phyloP scores from a whole-genome alignment of 1,139 yeast species.

The Sugiyamaella xylanicola region DNA sequence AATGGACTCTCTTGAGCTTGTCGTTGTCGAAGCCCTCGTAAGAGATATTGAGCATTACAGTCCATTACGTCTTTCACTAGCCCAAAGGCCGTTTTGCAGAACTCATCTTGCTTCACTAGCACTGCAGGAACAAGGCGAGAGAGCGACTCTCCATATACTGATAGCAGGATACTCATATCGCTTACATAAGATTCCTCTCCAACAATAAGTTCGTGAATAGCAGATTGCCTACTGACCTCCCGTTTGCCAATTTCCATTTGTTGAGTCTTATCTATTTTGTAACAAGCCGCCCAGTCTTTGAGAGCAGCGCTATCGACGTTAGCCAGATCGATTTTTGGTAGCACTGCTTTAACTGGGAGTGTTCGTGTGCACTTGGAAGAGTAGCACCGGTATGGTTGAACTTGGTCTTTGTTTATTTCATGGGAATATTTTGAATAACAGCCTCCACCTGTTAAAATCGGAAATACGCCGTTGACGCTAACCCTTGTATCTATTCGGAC shows the following conservation, averaged over 20 bases:
- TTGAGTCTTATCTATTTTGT: constrained; percentile 65
- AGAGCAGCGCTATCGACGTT: constrained; percentile 21
- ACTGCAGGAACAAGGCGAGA: constrained; percentile 44
- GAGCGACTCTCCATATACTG: constrained; percentile 54
- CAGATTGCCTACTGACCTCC: constrained; percentile 68
- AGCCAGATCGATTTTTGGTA: constrained; percentile 29
- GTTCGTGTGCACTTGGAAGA: constrained; percentile 38
- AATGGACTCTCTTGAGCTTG: constrained; percentile 65
- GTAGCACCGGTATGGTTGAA: constrained; percentile 36
- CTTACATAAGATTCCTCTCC: constrained; percentile 76
- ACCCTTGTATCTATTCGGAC: neutral
- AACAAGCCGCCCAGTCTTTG: constrained; percentile 72
- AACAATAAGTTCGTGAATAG: constrained; percentile 72
- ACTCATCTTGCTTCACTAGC: constrained; percentile 53
- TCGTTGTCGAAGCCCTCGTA: constrained; percentile 57
- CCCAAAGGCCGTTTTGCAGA: constrained; percentile 61
- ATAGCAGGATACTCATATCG: constrained; percentile 66
- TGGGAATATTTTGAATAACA: constrained; percentile 42
- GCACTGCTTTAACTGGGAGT: constrained; percentile 35
- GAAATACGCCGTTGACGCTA: constrained; percentile 47
- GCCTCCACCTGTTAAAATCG: constrained; percentile 45
- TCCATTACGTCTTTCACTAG: constrained; percentile 64
- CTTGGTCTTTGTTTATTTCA: constrained; percentile 35
- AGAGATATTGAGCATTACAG: constrained; percentile 57
- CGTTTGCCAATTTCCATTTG: constrained; percentile 56